Evolutionary conservation across 1,139 yeast genomes (phyloP).

Genomic region (Candida labiduridarum): DNA sequence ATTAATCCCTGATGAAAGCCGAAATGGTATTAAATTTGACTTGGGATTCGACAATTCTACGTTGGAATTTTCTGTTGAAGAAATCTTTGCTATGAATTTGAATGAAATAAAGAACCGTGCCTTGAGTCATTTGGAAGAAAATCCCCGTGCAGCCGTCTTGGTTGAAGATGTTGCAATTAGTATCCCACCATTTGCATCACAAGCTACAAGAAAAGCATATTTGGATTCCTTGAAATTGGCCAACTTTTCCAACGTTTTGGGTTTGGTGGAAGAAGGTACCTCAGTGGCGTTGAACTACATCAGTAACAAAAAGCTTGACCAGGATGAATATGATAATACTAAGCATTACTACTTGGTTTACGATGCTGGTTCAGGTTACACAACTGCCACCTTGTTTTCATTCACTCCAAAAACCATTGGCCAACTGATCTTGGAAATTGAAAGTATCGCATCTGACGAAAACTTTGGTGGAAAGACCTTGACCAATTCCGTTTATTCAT

Average conservation of each 20-base stretch:
- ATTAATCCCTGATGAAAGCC: slow-evolving; percentile 39
- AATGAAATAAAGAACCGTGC: slow-evolving; percentile 71
- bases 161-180: slow-evolving; percentile 73
- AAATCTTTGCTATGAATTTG: slow-evolving; percentile 80
- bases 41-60: slow-evolving; percentile 49
- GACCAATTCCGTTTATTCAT: slow-evolving; percentile 63
- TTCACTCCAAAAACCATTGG: slow-evolving; percentile 47
- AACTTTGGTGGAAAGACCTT: slow-evolving; percentile 74
- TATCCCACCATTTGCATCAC: slow-evolving; percentile 72
- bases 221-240: slow-evolving; percentile 75
- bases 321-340: slow-evolving; percentile 33
- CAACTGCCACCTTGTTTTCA: slow-evolving; percentile 81
- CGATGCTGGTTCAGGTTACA: slow-evolving; percentile 94
- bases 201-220: slow-evolving; percentile 69
- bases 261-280: slow-evolving; percentile 84
- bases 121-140: slow-evolving; percentile 35
- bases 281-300: slow-evolving; percentile 85
- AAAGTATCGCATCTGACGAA: slow-evolving; percentile 70
- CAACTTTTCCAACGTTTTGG: slow-evolving; percentile 59
- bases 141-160: slow-evolving; percentile 31
- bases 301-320: slow-evolving; percentile 48
- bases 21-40: slow-evolving; percentile 59
- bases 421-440: slow-evolving; percentile 55
- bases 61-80: slow-evolving; percentile 59
- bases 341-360: slow-evolving; percentile 71